Evolutionary conservation across 2,329 filamentous ascomycete species (phyloP), one percentile per base, ranked within the genome.

Genomic region (Spiromastix sp.): DNA sequence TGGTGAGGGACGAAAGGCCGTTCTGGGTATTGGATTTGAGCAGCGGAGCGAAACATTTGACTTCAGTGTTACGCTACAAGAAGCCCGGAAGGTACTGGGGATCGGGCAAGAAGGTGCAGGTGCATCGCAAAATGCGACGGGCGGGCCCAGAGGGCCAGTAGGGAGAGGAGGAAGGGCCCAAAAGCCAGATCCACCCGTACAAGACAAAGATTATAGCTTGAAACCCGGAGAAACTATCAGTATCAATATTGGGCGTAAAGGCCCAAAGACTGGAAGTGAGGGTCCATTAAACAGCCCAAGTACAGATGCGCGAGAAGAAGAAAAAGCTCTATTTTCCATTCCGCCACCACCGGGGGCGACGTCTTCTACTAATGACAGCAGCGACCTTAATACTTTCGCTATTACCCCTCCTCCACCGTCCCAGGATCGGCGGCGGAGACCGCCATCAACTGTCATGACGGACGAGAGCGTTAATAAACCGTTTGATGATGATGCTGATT

Each of bases 171-270:
- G 29, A 7, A 12, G 17, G 11, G 30, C 17, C 4, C 20, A 18
- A 18, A 17, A 22, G 8, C 18, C 25, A 32, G 48, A 19, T 42
- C 41, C 38, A 5, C 51, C 50, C 15, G 48, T 54, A 15, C 45
- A 52, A 47, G 36, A 40, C 60, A 74, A 72, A 45, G 85, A 93
- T 51, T 86, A 85, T 52, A 87, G 82, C 50, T 58, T 94, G 44
- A 93, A 93, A 58, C 85, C 87, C 41, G 85, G 85, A 8, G 81
- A 94, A 68, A 93, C 82, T 12, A 93, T 93, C 48, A 85, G 79
- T 16, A 78, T 93, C 44, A 84, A 82, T 54, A 70, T 91, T 34
- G 77, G 74, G 52, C 64, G 36, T 66, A 64, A 42, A 68, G 60
- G 40, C 52, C 15, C 26, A 4, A 13, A 12, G 8, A 10, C 22